Evolutionary conservation across 345 rosid species (phyloP), one percentile per base, ranked within the genome.

Genomic region (Rhizophora mangle): DNA sequence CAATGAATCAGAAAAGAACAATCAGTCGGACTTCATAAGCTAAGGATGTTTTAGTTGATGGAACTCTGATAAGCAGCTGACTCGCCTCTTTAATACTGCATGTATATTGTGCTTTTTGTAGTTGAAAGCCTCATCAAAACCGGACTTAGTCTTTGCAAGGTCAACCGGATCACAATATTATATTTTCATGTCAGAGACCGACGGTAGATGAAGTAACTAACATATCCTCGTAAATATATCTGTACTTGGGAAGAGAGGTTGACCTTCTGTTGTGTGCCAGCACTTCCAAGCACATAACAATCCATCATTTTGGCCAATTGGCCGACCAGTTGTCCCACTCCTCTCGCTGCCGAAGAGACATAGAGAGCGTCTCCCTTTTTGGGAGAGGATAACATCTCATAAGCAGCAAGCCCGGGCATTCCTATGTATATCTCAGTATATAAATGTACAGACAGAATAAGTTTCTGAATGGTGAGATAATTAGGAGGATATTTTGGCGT

Each of bases 31-130:
- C n/a, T n/a, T n/a, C n/a, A n/a, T n/a, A n/a, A n/a, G n/a, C n/a
- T n/a, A n/a, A n/a, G n/a, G n/a, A 37, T 37, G 39, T 36, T 36
- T 36, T 9, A 9, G 46, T 37, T 37, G 46, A 37, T 37, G 9
- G 15, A 37, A 37, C 11, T 37, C 46, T 37, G 46, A 37, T 37
- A 8, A 37, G 46, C 3, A 39, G 11, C 47, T 39, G 18, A 39
- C 47, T 11, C 49, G 49, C 65, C 65, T 69, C 58, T 54, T n/a
- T 21, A 54, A 54, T 2, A 27, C 58, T 54, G 22, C 27, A 54
- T 27, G 3, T 11, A 20, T 21, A 21, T 54, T 24, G 3, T 54
- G 26, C 27, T 54, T 27, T 21, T 54, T 54, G n/a, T 54, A 54
- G 27, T 54, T 54, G 58, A 54, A 54, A 54, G 26, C 27, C 22